These are phyloP conservation scores for Excoecaria cochinchinensis DNA, from an alignment of 345 rosid species.

Conservation along the genomic window DNA sequence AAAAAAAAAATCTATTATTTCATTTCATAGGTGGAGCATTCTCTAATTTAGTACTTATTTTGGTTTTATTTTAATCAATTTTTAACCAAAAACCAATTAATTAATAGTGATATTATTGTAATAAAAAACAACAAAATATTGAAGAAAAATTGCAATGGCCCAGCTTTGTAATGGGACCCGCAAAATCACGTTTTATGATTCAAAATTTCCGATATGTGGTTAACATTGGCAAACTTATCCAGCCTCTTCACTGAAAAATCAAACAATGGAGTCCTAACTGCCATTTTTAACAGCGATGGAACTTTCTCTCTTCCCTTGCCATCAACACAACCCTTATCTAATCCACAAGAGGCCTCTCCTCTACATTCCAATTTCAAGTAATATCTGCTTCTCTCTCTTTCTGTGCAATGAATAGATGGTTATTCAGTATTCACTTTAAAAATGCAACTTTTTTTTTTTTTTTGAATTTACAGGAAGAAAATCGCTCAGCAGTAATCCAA, in stretches of 20 bases:
- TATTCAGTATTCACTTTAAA: background rate
- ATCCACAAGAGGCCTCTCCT: slow-evolving; percentile 27
- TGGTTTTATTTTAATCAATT: no score
- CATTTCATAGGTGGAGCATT: no score
- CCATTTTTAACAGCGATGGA: slow-evolving; percentile 35
- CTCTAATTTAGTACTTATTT: no score
- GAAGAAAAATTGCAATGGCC: background rate
- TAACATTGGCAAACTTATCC: slow-evolving; percentile 27
- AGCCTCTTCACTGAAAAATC: background rate
- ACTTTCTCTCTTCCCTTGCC: slow-evolving; percentile 38
- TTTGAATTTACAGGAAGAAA: slow-evolving; percentile 41
- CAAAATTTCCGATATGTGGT: slow-evolving; percentile 32
- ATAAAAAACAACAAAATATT: no score
- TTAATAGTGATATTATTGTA: no score
- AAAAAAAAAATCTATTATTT: no score
- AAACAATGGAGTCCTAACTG: background rate
- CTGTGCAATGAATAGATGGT: background rate
- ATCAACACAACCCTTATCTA: slow-evolving; percentile 31
- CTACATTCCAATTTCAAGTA: slow-evolving; percentile 21
- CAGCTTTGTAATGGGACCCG: no score
- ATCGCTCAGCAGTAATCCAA: slow-evolving; percentile 18
- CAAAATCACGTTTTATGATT: background rate
- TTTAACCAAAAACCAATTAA: no score
- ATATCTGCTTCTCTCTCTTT: slow-evolving; percentile 7
- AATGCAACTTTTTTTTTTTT: background rate